Conservation (phyloP, 768 basidiomycete genomes). For the Boletus vinaceobasis region DNA sequence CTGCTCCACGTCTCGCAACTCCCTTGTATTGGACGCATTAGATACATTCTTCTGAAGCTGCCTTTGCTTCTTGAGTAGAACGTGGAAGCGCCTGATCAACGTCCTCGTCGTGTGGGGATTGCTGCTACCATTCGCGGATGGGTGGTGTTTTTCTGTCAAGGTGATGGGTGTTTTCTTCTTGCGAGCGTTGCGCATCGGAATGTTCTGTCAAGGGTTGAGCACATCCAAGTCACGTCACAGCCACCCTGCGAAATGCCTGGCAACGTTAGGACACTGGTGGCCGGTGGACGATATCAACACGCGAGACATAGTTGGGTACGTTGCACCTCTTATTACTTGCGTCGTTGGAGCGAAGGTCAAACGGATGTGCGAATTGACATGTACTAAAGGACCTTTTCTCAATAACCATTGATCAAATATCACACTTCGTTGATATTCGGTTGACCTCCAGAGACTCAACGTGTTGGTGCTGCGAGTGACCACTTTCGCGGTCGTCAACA, state of each 20-base stretch:
- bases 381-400: too few relatives aligned
- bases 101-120: conserved; percentile 62
- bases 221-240: not conserved
- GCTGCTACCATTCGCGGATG: conserved; percentile 33
- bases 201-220: not conserved
- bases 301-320: not conserved
- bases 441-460: not conserved
- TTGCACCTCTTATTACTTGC: not conserved
- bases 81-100: conserved; percentile 78
- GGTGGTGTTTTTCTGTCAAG: conserved; percentile 3
- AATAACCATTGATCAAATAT: not conserved
- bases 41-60: conserved; percentile 42
- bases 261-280: not conserved
- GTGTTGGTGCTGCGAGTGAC: not conserved
- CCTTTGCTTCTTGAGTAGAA: conserved; percentile 66
- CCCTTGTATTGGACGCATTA: conserved; percentile 19
- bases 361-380: not conserved
- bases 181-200: conserved; percentile 40
- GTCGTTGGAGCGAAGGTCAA: not conserved
- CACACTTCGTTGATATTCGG: not conserved
- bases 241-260: not conserved
- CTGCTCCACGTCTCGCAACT: conserved; percentile 50
- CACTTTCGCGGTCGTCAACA: not conserved
- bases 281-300: not conserved
- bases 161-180: conserved; percentile 50